Base-by-base conservation (phyloP, 139 green algal genomes). In the Gonium pectorale region DNA sequence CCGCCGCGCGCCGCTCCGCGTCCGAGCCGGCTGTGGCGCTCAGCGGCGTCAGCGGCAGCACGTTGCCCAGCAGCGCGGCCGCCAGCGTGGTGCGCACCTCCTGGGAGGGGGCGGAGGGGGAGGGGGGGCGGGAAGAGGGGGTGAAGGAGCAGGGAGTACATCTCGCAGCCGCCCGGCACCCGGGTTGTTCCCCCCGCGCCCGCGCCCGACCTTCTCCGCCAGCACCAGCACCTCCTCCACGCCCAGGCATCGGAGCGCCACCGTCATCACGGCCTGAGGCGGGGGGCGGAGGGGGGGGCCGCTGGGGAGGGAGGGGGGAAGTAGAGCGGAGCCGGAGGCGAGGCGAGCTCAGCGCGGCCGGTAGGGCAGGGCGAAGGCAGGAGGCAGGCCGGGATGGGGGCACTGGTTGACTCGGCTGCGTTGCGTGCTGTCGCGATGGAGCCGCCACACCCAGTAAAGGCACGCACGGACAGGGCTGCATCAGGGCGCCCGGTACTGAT, bases 191-290 rank as follows among this genome's bases (percentile, higher is more conserved):
- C 66, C 66, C 66, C 8, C 38, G 7, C 40, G 40, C 22, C 8
- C 40, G 31, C 13, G 9, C 24, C 75, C 4, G 38, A 82, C 56
- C 75, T 62, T 43, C 24, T 82, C 75, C 38, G 38, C 75, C 75
- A 82, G 29, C 21, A 71, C 15, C 40, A 62, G 0, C 59, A 82
- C 75, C 37, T 72, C n/a, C 0, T 82, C 38, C 29, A 71, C 21
- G 43, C 75, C 75, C 56, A 82, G 59, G 40, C 38, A 22, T 6
- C 59, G 29, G 29, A 82, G 75, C 27, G 75, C 75, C 75, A 72
- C 41, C 2, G 41, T 62, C 59, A 82, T 44, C 8, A 71, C 59
- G 5, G 38, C 38, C 40, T 70, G 52, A 38, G 38, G 5, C 37
- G 49, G 3, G 31, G 71, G 33, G 46, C 3, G 31, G 9, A 49